phyloP scores from a whole-genome alignment of 768 basidiomycete species.

The Crassisporium funariophilum region DNA sequence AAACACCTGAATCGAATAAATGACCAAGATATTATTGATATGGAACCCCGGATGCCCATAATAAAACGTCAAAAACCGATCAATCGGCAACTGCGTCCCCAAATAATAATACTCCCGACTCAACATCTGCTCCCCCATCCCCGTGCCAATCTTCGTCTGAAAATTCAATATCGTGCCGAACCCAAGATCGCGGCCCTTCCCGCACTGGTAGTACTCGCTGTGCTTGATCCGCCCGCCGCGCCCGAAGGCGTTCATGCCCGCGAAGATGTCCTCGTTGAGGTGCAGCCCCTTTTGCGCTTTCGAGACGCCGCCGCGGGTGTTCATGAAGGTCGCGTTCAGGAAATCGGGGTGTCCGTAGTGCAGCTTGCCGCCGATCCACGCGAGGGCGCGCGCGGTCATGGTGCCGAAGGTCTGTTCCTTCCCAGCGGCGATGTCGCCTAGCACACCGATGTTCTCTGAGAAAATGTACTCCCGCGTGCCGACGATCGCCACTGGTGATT shows the following conservation, averaged over 20 bases:
- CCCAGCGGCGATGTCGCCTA: slow-evolving; percentile 98
- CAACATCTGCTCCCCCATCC: slow-evolving; percentile 99
- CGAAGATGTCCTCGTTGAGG: slow-evolving; percentile 99
- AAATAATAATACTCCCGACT: slow-evolving; percentile 99
- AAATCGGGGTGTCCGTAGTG: slow-evolving; percentile 99
- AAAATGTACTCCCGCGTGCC: slow-evolving; percentile 99
- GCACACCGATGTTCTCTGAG: slow-evolving; percentile 98
- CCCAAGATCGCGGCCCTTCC: slow-evolving; percentile 98
- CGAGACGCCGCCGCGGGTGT: slow-evolving; percentile 96
- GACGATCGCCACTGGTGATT: slow-evolving; percentile 92
- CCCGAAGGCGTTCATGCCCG: slow-evolving; percentile 98
- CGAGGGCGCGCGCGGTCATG: slow-evolving; percentile 90
- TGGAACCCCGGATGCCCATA: slow-evolving; percentile 99
- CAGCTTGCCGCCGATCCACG: slow-evolving; percentile 97
- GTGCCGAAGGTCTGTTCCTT: slow-evolving; percentile 99
- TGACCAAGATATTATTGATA: slow-evolving; percentile 99
- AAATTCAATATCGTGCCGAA: slow-evolving; percentile 99
- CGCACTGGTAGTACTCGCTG: slow-evolving; percentile 99
- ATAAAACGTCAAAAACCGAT: slow-evolving; percentile 99
- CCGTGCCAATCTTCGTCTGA: slow-evolving; percentile 99
- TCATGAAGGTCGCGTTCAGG: slow-evolving; percentile 97
- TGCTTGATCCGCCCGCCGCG: slow-evolving; percentile 99
- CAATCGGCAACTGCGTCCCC: slow-evolving; percentile 96
- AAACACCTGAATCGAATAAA: slow-evolving; percentile 96
- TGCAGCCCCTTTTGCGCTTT: slow-evolving; percentile 99